Evolutionary conservation across 495 filamentous ascomycete genomes (phyloP), one percentile per base, ranked within the genome.

Genomic region (Penicillium bovifimosum): DNA sequence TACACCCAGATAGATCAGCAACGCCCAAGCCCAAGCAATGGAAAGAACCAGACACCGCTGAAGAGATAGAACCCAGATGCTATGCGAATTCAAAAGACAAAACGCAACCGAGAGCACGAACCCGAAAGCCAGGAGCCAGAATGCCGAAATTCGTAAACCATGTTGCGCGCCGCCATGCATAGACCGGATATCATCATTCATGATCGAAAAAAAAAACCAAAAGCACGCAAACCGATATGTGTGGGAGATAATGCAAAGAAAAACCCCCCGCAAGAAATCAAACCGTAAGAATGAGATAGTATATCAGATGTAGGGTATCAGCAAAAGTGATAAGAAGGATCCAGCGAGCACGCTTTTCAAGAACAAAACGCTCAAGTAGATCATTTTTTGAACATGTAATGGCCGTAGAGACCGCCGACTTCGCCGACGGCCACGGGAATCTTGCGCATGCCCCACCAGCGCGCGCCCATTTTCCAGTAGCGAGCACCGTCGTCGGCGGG

Each of bases 381-480:
- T 83, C 67, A 83, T 60, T 77, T 76, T 62, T 83, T 83, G 64
- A 91, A 95, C 83, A 91, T 91, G 66, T 88, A 93, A 54, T 83
- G 84, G 39, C 88, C 88, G 65, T 95, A 95, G 71, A 95, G 83
- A 18, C 90, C 90, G 10, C 86, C 87, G 2, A 93, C 87, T 58
- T 91, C 87, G 6, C 84, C 83, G 33, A 76, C 68, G 10, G 86
- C 87, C 46, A 93, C 84, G 9, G 89, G 88, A 27, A 90, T 77
- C 76, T 95, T 95, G 38, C 86, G 79, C 82, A 89, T 90, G 13
- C 90, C 90, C 89, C 90, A 93, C 72, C 81, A 86, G 52, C 80
- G 80, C n/a, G 88, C 88, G 10, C 90, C 90, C 87, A 90, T 88
- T 74, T 95, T 95, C 90, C 90, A 95, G 47, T 64, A 61, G 26